Evolutionary conservation across 2,329 filamentous ascomycete species (phyloP).

Genomic region (Aspergillus sp.): DNA sequence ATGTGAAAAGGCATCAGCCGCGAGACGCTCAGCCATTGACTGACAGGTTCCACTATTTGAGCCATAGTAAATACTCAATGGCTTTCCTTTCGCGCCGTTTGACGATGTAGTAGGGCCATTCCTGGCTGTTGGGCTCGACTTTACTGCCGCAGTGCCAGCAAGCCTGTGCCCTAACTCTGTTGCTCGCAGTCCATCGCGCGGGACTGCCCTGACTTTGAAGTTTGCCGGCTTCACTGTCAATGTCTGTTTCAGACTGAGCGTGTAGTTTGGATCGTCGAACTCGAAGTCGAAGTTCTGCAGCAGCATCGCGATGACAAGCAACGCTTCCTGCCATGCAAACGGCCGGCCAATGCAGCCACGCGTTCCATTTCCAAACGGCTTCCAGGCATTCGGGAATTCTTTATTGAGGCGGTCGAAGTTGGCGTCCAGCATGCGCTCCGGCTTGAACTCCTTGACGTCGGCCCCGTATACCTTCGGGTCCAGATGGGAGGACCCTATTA

Average conservation of each 20-base stretch:
- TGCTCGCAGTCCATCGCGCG: background rate
- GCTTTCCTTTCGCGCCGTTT: background rate
- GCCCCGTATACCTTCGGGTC: constrained; percentile 66
- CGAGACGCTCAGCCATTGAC: background rate
- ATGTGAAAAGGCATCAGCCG: background rate
- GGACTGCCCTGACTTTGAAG: background rate
- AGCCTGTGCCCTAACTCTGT: background rate
- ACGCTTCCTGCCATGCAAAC: constrained; percentile 73
- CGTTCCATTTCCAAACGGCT: constrained; percentile 72
- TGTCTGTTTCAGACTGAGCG: constrained; percentile 38
- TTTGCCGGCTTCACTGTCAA: constrained; percentile 23
- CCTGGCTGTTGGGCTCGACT: background rate
- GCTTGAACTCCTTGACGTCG: constrained; percentile 64
- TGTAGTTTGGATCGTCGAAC: constrained; percentile 56
- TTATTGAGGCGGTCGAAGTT: constrained; percentile 60
- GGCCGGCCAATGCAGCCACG: constrained; percentile 70
- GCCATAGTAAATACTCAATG: background rate
- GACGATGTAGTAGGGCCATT: background rate
- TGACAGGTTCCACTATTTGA: background rate
- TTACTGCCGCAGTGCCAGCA: background rate
- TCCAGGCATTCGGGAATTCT: constrained; percentile 54
- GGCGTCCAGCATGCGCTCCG: constrained; percentile 71
- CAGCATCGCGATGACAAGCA: constrained; percentile 61
- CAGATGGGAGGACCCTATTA: constrained; percentile 57
- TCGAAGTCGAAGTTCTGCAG: constrained; percentile 71